Evolutionary conservation across 2,329 filamentous ascomycete species (phyloP), one percentile per base, ranked within the genome.

Genomic region (Xylaria digitata): DNA sequence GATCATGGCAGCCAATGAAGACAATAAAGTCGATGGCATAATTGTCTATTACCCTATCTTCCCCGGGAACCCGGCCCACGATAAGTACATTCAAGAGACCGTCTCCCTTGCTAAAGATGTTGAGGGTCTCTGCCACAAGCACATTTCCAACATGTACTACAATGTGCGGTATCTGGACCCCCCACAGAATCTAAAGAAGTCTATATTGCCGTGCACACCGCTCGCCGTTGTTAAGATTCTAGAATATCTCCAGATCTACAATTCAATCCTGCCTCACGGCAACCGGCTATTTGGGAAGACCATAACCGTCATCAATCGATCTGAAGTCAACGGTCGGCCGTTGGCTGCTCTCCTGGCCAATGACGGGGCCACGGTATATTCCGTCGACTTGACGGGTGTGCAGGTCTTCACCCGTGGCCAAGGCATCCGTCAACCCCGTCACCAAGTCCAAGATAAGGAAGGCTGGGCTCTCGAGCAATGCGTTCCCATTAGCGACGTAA

Each of bases 111-210:
- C 87, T 79, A 98, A 99, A 81, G 96, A 99, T 76, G 95, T 99
- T 72, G 96, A 99, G 81, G 96, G 96, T 42, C 88, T 99, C 65
- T 93, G 91, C 74, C 95, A 97, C 81, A 90, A 90, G 77, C 94
- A 98, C 82, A 91, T 98, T 77, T 94, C 95, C 87, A 99, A 99
- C 86, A 97, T 99, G 94, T 99, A 98, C 83, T 92, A 97, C 84
- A 99, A 99, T 83, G 89, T 97, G 75, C 93, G 96, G 71, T 98
- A 94, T 83, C 86, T 99, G 63, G 96, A 99, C 80, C 84, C 89
- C 26, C 90, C 91, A 4, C 80, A 85, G 49, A 92, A 93, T 79
- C 85, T 84, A 65, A 92, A 93, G 79, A 98, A 99, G 84, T 96
- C 91, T 55, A 93, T 98, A 72, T 84, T 99, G 59, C 96, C 96